These are phyloP conservation scores for Suhomyces atakaporum DNA, from an alignment of 1,139 yeast genomes.

Conservation along the genomic window DNA sequence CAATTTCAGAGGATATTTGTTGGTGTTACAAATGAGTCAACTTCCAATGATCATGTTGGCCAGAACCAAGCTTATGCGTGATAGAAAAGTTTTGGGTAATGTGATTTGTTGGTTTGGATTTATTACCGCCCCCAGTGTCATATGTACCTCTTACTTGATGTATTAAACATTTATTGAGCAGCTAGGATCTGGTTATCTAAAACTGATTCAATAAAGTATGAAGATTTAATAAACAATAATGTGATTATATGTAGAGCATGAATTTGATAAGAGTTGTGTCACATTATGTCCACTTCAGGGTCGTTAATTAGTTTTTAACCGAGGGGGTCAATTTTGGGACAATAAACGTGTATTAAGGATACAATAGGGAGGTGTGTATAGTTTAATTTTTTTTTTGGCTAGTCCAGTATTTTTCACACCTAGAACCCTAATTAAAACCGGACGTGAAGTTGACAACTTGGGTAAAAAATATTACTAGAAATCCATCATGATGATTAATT, in stretches of 20 bases:
- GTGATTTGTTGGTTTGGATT: constrained; percentile 91
- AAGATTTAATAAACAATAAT: too few relatives aligned
- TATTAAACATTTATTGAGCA: constrained; percentile 41
- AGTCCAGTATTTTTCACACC: neutral
- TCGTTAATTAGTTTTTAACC: too few relatives aligned
- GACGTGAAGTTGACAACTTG: too few relatives aligned
- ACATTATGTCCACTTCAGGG: too few relatives aligned
- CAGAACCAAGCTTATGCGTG: constrained; percentile 52
- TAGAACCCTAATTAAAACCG: too few relatives aligned
- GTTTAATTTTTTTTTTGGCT: neutral
- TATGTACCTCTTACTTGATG: constrained; percentile 81
- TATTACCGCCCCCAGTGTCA: constrained; percentile 84
- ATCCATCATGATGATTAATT: too few relatives aligned
- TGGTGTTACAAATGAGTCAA: constrained; percentile 81
- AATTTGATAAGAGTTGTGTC: too few relatives aligned
- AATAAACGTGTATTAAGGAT: too few relatives aligned
- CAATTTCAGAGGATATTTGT: constrained; percentile 75
- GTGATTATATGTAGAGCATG: too few relatives aligned
- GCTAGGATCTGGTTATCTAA: neutral
- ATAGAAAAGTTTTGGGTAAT: constrained; percentile 68
- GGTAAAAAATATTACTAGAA: neutral
- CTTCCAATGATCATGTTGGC: constrained; percentile 63
- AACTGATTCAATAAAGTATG: neutral
- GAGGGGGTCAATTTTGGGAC: too few relatives aligned
- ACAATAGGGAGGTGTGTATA: neutral